A percentile compares a stretch with the other conserved stretches of the same genome.
Evolutionary conservation across 345 rosid genomes (phyloP).

Genomic region (Eucalyptus curtisii): DNA sequence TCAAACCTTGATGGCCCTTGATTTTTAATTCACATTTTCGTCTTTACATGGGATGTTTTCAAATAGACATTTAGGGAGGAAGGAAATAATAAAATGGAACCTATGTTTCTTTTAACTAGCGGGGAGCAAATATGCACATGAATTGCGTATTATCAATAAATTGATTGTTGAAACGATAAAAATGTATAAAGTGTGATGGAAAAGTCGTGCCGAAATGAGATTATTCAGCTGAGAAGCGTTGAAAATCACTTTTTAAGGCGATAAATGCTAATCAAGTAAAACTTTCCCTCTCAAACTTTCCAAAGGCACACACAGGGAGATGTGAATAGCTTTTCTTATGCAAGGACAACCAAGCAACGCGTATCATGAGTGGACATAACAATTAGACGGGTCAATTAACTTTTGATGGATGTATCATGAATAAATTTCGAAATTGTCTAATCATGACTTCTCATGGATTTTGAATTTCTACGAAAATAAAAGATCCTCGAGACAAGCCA

Average conservation of each 20-base stretch:
- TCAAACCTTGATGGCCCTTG: background rate
- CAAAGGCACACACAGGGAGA: background rate
- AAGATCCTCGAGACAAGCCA: background rate
- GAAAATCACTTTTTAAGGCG: background rate
- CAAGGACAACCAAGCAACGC: background rate
- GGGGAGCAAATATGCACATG: background rate
- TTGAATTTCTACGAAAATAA: background rate
- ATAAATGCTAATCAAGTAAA: rapidly evolving
- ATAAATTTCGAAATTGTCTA: background rate
- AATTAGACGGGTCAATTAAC: background rate
- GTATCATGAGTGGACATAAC: background rate
- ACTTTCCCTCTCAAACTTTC: background rate
- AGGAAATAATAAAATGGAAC: background rate
- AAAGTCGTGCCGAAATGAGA: background rate
- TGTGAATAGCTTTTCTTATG: background rate
- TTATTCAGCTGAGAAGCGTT: background rate
- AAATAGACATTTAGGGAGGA: background rate
- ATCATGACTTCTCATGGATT: background rate
- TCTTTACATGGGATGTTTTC: background rate
- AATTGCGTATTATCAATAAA: background rate
- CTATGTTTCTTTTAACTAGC: background rate
- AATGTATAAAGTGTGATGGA: background rate
- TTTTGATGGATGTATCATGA: background rate
- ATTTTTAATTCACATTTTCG: background rate
- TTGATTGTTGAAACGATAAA: background rate